Evolutionary conservation across 1,284 basidiomycete species (phyloP), one percentile per base, ranked within the genome.

Genomic region (Laetiporus sulphureus): DNA sequence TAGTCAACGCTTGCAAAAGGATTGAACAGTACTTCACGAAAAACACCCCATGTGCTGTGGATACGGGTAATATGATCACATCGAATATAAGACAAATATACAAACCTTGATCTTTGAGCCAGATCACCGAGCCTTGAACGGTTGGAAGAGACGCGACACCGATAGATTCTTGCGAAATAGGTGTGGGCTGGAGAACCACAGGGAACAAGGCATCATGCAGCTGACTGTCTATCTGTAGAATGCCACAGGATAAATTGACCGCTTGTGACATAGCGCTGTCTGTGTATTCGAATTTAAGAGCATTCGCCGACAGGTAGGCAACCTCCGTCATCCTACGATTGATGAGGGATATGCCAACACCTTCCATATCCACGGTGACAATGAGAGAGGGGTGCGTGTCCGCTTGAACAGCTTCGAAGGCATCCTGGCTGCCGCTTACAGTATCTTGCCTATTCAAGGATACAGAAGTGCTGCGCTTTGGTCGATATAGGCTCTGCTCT

Each of bases 21-120:
- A 99, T 77, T 2, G 93, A 95, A 37, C 91, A 96, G 58, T 99
- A 99, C 67, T 99, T 99, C 67, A 99, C 75, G 62, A 97, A 99
- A 30, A 89, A 68, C 13, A 99, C 96, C 15, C 96, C 96, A 54
- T 99, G 96, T 21, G 87, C 92, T 94, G 37, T 32, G 13, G 25
- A 15, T 7, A 15, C 7, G 19, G n/a, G n/a, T n/a, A n/a, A n/a
- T n/a, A n/a, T n/a, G n/a, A n/a, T n/a, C n/a, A n/a, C n/a, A n/a
- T n/a, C n/a, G n/a, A n/a, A n/a, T n/a, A n/a, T n/a, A n/a, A n/a
- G n/a, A n/a, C n/a, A n/a, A n/a, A n/a, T n/a, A n/a, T n/a, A n/a
- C n/a, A n/a, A n/a, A 91, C 93, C 87, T 71, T 91, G 79, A 58
- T 99, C 96, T 59, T 97, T 98, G 46, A 98, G 69, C 65, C 94